phyloP scores from a whole-genome alignment of 768 basidiomycete species.

The Boletus rubropictus region DNA sequence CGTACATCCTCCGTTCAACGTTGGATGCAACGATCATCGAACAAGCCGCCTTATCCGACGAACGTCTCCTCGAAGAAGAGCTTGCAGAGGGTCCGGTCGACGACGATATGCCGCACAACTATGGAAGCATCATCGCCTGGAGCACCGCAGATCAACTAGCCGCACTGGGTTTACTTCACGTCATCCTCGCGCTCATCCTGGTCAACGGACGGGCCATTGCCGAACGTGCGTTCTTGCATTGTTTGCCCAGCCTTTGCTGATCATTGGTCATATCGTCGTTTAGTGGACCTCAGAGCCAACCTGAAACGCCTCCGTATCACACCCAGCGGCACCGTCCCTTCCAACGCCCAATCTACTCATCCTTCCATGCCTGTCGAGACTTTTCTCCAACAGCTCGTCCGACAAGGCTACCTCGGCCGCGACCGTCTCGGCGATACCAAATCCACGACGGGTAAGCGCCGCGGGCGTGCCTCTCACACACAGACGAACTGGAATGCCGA shows the following conservation, averaged over 20 bases:
- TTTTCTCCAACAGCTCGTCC: constrained; percentile 57
- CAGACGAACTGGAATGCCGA: constrained; percentile 24
- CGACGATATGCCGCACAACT: constrained; percentile 44
- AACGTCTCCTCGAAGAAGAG: constrained; percentile 40
- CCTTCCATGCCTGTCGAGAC: constrained; percentile 53
- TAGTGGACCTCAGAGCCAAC: constrained; percentile 68
- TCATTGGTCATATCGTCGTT: background rate
- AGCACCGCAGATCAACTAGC: constrained; percentile 62
- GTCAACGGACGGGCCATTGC: constrained; percentile 67
- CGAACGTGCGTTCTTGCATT: constrained; percentile 49
- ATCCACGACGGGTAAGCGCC: constrained; percentile 45
- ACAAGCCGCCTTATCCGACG: constrained; percentile 48
- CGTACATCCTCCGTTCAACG: constrained; percentile 76
- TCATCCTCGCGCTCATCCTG: constrained; percentile 80
- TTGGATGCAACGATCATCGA: constrained; percentile 61
- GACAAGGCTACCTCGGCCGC: constrained; percentile 77
- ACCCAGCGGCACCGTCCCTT: constrained; percentile 42
- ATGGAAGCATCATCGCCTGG: constrained; percentile 74
- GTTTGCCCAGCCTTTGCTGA: background rate
- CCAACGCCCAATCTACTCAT: constrained; percentile 46
- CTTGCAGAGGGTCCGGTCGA: constrained; percentile 45
- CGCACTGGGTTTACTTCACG: constrained; percentile 67
- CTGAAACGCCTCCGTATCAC: constrained; percentile 67
- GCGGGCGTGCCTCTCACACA: constrained; percentile 45
- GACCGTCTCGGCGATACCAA: constrained; percentile 47